Evolutionary conservation across 163 green algal genomes (phyloP).

Genomic region (Chlorella variabilis): DNA sequence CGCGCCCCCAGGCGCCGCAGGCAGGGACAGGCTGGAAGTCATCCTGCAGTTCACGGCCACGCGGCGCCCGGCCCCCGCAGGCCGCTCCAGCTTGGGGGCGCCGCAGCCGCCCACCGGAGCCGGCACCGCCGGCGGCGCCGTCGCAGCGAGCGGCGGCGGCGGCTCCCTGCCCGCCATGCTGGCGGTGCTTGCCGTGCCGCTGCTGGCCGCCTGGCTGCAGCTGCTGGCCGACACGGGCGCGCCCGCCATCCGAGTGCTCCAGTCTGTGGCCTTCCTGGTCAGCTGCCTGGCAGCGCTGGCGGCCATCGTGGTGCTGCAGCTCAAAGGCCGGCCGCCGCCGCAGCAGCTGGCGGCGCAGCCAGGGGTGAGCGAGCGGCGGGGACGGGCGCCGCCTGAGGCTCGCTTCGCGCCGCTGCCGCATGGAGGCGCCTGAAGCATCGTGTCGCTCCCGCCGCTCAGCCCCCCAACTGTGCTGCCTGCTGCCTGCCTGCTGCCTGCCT

Average conservation of each 20-base stretch:
- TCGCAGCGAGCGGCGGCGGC: too few species aligned
- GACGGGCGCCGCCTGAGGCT: too few species aligned
- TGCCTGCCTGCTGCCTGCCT: too few species aligned
- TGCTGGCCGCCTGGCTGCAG: slow-evolving; percentile 27
- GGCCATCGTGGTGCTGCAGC: slow-evolving; percentile 29
- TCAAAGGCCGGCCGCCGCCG: background rate
- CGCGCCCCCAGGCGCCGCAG: background rate
- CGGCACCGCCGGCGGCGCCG: background rate
- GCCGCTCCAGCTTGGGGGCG: too few species aligned
- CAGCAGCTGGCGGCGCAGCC: too few species aligned
- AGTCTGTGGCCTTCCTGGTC: slow-evolving; percentile 25
- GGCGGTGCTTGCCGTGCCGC: slow-evolving; percentile 22
- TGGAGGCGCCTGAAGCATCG: too few species aligned
- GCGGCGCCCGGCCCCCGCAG: too few species aligned
- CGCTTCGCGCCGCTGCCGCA: too few species aligned
- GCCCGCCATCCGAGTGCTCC: slow-evolving; percentile 7
- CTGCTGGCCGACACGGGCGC: background rate
- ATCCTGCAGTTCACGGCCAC: slow-evolving; percentile 21
- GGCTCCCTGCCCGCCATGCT: background rate
- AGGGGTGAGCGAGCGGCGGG: too few species aligned
- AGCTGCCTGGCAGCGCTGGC: slow-evolving; percentile 21
- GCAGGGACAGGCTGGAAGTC: background rate
- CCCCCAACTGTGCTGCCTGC: too few species aligned
- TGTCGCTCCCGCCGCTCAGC: too few species aligned
- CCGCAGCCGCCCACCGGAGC: background rate